Percentiles rank a stretch among this genome's conserved stretches.
Conservation (phyloP, 2,329 filamentous ascomycete genomes). For the Phialemoniopsis sp. region DNA sequence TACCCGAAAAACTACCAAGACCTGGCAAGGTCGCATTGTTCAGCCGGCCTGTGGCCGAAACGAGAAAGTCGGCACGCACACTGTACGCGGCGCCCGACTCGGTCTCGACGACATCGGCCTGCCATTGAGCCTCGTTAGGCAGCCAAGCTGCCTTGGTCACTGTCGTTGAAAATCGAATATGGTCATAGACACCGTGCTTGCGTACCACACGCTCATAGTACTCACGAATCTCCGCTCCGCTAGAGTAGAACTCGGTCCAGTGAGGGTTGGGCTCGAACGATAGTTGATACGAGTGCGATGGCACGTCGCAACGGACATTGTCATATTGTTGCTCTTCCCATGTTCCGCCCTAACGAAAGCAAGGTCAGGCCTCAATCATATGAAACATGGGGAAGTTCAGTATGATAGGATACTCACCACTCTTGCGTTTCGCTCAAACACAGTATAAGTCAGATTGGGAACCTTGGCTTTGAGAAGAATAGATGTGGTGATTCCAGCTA, state of each 20-base stretch:
- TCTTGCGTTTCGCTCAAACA: conserved; percentile 5
- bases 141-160: conserved; percentile 10
- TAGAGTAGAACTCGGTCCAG: conserved; percentile 11
- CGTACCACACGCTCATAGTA: conserved; percentile 7
- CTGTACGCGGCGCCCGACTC: conserved; percentile 32
- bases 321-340: conserved; percentile 9
- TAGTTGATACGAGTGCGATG: conserved; percentile 11
- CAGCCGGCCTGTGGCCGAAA: conserved; percentile 8
- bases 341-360: conserved; percentile 8
- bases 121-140: conserved; percentile 6
- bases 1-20: no score
- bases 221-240: conserved; percentile 9
- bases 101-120: conserved; percentile 28
- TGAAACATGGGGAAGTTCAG: no score
- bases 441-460: conserved; percentile 4
- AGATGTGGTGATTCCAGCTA: conserved; percentile 35
- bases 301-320: conserved; percentile 13
- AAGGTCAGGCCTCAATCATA: no score
- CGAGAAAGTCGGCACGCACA: conserved; percentile 15
- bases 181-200: conserved; percentile 2
- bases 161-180: conserved; percentile 3
- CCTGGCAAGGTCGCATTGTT: no score
- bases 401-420: no score
- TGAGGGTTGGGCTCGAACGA: conserved; percentile 9
- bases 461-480: conserved; percentile 12